Evolutionary conservation across 2,329 filamentous ascomycete genomes (phyloP).

Genomic region (Pseudogymnoascus sp.): DNA sequence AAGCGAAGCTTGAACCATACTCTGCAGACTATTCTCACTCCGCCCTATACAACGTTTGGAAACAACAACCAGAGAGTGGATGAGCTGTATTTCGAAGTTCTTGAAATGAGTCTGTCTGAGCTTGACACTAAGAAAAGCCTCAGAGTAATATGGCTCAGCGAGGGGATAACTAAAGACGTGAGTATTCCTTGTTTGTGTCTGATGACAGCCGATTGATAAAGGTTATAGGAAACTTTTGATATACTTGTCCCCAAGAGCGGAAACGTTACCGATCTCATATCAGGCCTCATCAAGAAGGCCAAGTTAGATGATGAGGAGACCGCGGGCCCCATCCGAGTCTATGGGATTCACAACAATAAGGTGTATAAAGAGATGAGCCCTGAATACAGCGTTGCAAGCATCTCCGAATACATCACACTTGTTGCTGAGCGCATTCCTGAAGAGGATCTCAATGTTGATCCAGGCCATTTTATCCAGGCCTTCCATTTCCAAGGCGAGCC

Average conservation of each 20-base stretch:
- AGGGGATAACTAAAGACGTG: slow-evolving; percentile 87
- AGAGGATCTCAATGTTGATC: slow-evolving; percentile 55
- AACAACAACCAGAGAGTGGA: slow-evolving; percentile 67
- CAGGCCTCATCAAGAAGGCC: slow-evolving; percentile 71
- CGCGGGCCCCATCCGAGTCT: slow-evolving; percentile 67
- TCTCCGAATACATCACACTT: slow-evolving; percentile 79
- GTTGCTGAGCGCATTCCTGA: slow-evolving; percentile 77
- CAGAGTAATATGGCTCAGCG: slow-evolving; percentile 76
- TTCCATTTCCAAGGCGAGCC: slow-evolving; percentile 93
- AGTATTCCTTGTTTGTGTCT: slow-evolving; percentile 23
- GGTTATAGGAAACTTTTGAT: slow-evolving; percentile 62
- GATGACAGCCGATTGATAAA: slow-evolving; percentile 21
- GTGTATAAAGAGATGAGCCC: slow-evolving; percentile 70
- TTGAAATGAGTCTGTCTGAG: slow-evolving; percentile 91
- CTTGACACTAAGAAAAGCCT: slow-evolving; percentile 86
- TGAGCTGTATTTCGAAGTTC: slow-evolving; percentile 80
- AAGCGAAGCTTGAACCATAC: slow-evolving; percentile 58
- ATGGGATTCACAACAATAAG: slow-evolving; percentile 75
- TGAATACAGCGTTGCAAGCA: slow-evolving; percentile 66
- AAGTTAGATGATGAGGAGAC: slow-evolving; percentile 67
- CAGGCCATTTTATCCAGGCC: slow-evolving; percentile 61
- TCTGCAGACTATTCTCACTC: slow-evolving; percentile 71
- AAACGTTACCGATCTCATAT: slow-evolving; percentile 69
- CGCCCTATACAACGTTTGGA: slow-evolving; percentile 64
- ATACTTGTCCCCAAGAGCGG: slow-evolving; percentile 84